Percentiles rank a stretch among this genome's conserved stretches.
These are phyloP conservation scores for Phylloporus scabripes DNA, from an alignment of 768 basidiomycete genomes.

Conservation along the genomic window DNA sequence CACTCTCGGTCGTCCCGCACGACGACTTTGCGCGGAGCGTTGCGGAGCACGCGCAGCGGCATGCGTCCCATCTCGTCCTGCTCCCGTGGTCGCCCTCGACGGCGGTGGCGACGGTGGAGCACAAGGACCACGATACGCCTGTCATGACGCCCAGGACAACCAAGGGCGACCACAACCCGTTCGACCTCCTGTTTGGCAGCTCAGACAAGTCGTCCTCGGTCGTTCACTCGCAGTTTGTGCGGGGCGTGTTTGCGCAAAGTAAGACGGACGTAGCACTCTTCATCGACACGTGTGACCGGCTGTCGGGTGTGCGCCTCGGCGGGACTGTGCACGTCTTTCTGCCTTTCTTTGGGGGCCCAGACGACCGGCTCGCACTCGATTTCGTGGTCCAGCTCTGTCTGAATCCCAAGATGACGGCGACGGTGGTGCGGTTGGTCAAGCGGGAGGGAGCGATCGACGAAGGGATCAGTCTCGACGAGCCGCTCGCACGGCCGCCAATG, in stretches of 20 bases:
- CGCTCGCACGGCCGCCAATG: constrained; percentile 18
- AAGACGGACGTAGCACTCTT: constrained; percentile 76
- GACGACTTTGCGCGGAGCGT: constrained; percentile 72
- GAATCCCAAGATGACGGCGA: constrained; percentile 63
- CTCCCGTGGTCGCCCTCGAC: constrained; percentile 70
- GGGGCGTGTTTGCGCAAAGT: constrained; percentile 69
- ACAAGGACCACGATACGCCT: constrained; percentile 1
- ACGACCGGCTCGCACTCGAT: constrained; percentile 82
- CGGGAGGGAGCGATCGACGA: constrained; percentile 29
- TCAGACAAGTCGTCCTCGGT: constrained; percentile 42
- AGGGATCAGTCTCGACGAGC: background rate
- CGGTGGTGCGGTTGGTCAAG: constrained; percentile 63
- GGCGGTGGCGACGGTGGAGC: constrained; percentile 4
- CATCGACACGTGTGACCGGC: constrained; percentile 55
- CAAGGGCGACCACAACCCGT: constrained; percentile 47
- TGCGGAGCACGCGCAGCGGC: constrained; percentile 55
- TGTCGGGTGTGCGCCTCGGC: constrained; percentile 15
- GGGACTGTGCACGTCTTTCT: constrained; percentile 65
- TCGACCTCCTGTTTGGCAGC: constrained; percentile 58
- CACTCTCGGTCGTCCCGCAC: constrained; percentile 68
- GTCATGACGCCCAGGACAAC: constrained; percentile 8
- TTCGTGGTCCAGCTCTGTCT: constrained; percentile 81
- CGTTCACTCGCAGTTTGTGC: constrained; percentile 78
- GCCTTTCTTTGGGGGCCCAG: constrained; percentile 92
- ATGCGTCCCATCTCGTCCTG: constrained; percentile 67